phyloP scores from a whole-genome alignment of 2,329 filamentous ascomycete species.

The Dactylonectria macrodidyma region DNA sequence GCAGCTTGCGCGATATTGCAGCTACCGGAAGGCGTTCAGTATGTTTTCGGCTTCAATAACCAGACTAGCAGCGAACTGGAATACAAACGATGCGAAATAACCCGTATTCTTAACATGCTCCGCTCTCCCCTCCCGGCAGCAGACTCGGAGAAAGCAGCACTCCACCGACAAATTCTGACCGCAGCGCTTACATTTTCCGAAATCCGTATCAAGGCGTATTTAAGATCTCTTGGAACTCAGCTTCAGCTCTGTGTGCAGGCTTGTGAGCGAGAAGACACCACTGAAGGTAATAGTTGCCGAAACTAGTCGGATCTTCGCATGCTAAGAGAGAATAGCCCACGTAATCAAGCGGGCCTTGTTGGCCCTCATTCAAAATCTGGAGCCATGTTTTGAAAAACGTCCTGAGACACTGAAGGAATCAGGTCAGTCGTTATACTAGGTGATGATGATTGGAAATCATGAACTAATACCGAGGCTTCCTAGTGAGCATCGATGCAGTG shows the following conservation, averaged over 20 bases:
- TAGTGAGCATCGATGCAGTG: background rate
- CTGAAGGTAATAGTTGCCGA: background rate
- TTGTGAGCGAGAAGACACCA: slow-evolving; percentile 7
- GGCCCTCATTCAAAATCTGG: background rate
- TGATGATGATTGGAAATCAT: background rate
- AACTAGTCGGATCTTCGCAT: background rate
- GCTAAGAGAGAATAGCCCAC: slow-evolving; percentile 2
- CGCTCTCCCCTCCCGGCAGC: background rate
- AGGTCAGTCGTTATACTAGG: background rate
- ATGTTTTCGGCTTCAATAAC: slow-evolving; percentile 19
- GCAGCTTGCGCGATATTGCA: slow-evolving; percentile 17
- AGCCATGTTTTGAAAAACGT: background rate
- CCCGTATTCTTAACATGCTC: slow-evolving; percentile 9
- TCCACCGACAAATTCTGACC: background rate
- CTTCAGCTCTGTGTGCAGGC: background rate
- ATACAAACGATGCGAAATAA: background rate
- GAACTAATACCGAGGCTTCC: background rate
- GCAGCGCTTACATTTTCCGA: slow-evolving; percentile 1
- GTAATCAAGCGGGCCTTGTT: background rate
- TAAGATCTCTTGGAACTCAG: background rate
- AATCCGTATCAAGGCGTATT: background rate
- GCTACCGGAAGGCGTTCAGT: slow-evolving; percentile 11
- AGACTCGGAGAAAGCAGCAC: background rate
- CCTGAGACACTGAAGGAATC: background rate
- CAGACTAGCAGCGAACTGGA: background rate